These are phyloP conservation scores for Begonia fuchsioides DNA, from an alignment of 306 rosid species.

Conservation along the genomic window DNA sequence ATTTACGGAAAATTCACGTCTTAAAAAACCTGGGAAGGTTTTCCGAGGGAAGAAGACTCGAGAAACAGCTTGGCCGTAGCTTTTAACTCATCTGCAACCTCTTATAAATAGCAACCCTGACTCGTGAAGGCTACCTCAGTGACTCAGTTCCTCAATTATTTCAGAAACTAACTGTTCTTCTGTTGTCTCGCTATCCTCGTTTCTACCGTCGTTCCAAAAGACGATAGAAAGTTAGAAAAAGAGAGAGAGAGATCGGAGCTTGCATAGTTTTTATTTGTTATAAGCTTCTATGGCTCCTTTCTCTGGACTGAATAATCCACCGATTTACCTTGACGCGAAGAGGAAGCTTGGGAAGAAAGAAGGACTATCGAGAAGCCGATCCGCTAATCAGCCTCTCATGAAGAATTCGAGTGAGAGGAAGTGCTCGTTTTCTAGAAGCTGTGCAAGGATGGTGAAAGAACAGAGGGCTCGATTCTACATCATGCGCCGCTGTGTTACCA, in stretches of 20 bases:
- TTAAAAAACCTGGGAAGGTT: too few species aligned
- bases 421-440: constrained; percentile 64
- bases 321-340: constrained; percentile 60
- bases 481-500: constrained; percentile 72
- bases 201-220: background rate
- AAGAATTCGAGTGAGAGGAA: constrained; percentile 15
- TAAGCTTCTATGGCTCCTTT: constrained; percentile 5
- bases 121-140: constrained; percentile 2
- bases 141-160: too few species aligned
- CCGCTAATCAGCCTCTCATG: constrained; percentile 5
- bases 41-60: too few species aligned
- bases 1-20: too few species aligned
- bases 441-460: constrained; percentile 68
- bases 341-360: constrained; percentile 83
- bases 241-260: background rate
- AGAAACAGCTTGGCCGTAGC: too few species aligned
- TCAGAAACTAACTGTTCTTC: background rate
- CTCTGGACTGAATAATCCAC: constrained; percentile 11
- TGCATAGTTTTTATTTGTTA: background rate
- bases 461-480: constrained; percentile 92
- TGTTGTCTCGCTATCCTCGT: background rate
- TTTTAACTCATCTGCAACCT: too few species aligned
- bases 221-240: background rate
- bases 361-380: constrained; percentile 1
- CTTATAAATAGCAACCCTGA: constrained; percentile 37